Base-by-base conservation (phyloP, 2,329 filamentous ascomycete genomes). In the Paraconiothyrium sp. region DNA sequence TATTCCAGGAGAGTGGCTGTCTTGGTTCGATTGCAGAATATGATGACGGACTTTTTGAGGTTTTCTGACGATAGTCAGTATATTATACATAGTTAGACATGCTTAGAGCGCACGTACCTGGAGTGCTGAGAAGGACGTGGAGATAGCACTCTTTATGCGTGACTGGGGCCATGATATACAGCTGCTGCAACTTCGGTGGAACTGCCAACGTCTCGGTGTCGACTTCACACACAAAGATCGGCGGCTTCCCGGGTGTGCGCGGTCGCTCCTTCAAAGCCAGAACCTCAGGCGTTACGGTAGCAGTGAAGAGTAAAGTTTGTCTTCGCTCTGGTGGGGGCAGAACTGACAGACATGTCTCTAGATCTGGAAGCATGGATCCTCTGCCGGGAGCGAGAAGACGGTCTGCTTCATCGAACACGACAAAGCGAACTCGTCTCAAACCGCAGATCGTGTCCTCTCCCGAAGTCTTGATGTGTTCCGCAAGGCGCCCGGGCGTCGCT, bases 331-430 rank as follows among this genome's bases (percentile, higher is more conserved):
- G 87, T 0, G 92, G 89, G 0, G 95, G 95, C 0, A 99, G 85
- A 1, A 90, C 89, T 2, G 88, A 89, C 4, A 99, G 84, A 73
- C 94, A 97, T 63, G 93, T 92, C 76, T 96, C 92, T 1, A 99
- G 89, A 72, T 97, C 95, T 4, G 92, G 91, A n/a, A 97, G 84
- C 94, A 97, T 97, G 79, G 90, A 94, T 30, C 94, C 94, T 20
- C 87, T 85, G 54, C 88, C 87, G 37, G 89, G 86, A 43, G 90
- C 87, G 48, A 99, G 87, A 41, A 99, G 85, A 48, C 95, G 88
- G 81, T 99, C 95, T 4, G 95, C 95, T 83, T 99, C 95, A 76
- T 99, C 95, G 46, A 99, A 89, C 8, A 99, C 93, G 2, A 98
- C 92, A 77, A 92, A 94, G 60, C 88, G 89, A 30, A 93, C 90